Conservation (phyloP, 805 yeast species). For the Lipomyces orientalis region DNA sequence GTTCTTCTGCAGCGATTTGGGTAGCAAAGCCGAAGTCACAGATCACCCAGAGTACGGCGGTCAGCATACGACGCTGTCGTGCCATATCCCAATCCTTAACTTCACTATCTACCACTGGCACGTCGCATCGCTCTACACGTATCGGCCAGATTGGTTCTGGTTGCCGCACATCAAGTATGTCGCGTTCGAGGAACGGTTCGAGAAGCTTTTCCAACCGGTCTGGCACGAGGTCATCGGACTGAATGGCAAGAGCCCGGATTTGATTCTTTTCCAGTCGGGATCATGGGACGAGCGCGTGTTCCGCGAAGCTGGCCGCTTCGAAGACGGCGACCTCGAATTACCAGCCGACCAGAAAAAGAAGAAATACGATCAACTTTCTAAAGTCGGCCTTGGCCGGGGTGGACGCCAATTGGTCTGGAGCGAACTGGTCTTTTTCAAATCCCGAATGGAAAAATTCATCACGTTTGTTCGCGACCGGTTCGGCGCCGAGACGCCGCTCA, state of each 20-base stretch:
- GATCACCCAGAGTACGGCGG: slow-evolving; percentile 22
- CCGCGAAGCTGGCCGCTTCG: slow-evolving; percentile 25
- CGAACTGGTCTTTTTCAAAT: slow-evolving; percentile 29
- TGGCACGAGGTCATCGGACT: slow-evolving; percentile 24
- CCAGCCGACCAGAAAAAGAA: slow-evolving; percentile 11
- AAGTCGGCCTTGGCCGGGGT: slow-evolving; percentile 22
- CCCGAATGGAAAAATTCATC: slow-evolving; percentile 27
- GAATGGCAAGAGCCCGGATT: slow-evolving; percentile 30
- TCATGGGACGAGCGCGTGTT: slow-evolving; percentile 36
- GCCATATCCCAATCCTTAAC: slow-evolving; percentile 24
- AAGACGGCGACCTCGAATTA: slow-evolving; percentile 19
- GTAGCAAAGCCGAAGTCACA: background rate
- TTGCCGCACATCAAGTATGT: slow-evolving; percentile 25
- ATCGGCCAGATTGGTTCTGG: slow-evolving; percentile 36
- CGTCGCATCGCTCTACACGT: slow-evolving; percentile 30
- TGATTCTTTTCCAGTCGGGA: slow-evolving; percentile 32
- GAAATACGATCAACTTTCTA: background rate
- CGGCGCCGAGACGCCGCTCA: slow-evolving; percentile 28
- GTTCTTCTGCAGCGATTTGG: slow-evolving; percentile 25
- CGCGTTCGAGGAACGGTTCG: slow-evolving; percentile 34
- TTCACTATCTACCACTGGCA: slow-evolving; percentile 36
- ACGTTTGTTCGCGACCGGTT: slow-evolving; percentile 12
- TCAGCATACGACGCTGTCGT: slow-evolving; percentile 29
- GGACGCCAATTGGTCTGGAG: slow-evolving; percentile 34
- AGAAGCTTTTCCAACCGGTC: slow-evolving; percentile 22